Percentiles rank a stretch among this genome's conserved stretches.
phyloP scores from a whole-genome alignment of 768 basidiomycete genomes.

The Russula sp. region DNA sequence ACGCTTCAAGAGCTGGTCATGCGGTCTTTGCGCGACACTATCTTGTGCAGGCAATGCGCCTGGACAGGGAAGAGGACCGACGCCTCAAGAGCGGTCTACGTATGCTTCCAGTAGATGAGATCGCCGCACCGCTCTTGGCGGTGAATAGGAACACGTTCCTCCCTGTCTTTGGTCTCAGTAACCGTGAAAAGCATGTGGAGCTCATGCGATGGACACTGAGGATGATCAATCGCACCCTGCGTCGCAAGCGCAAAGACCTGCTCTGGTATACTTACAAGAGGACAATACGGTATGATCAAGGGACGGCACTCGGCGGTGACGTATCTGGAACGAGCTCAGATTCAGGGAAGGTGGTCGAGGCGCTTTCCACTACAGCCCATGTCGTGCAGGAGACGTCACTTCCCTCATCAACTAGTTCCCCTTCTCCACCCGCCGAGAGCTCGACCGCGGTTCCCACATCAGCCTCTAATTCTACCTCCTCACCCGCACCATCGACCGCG shows the following conservation, averaged over 20 bases:
- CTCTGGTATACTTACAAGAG: constrained; percentile 36
- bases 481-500: background rate
- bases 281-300: background rate
- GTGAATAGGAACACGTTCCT: constrained; percentile 53
- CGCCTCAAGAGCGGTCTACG: constrained; percentile 33
- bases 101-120: constrained; percentile 29
- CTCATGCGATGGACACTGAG: constrained; percentile 55
- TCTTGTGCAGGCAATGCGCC: constrained; percentile 44
- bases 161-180: constrained; percentile 52
- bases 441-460: background rate
- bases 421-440: background rate
- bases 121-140: constrained; percentile 47
- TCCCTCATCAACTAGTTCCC: background rate
- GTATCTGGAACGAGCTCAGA: background rate
- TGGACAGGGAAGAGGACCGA: constrained; percentile 37
- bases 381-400: background rate
- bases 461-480: background rate
- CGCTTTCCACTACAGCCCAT: background rate
- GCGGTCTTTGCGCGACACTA: constrained; percentile 61
- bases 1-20: constrained; percentile 46
- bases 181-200: constrained; percentile 50
- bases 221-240: constrained; percentile 42
- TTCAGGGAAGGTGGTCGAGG: background rate
- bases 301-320: background rate
- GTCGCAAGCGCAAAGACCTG: constrained; percentile 45